Conservation (phyloP, 2,329 filamentous ascomycete species). For the Zymoseptoria pseudotritici region DNA sequence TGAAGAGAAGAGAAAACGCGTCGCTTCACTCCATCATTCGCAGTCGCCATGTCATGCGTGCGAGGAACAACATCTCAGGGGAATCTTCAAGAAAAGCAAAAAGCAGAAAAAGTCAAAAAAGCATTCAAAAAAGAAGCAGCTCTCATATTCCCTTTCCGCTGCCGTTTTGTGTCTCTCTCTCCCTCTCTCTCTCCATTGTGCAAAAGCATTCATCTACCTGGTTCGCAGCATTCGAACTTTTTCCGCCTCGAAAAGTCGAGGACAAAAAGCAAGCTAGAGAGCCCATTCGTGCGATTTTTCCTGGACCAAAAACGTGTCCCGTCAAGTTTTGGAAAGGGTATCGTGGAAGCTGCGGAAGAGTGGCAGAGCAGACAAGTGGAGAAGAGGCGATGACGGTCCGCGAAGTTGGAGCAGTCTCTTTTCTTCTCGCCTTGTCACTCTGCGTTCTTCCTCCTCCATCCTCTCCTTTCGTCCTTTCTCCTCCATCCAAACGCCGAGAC, state of each 20-base stretch:
- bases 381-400: not conserved
- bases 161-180: not conserved
- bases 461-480: constrained; percentile 1
- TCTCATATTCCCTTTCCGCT: not conserved
- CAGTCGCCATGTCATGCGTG: not conserved
- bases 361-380: not conserved
- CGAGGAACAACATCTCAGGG: not conserved
- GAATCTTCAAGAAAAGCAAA: not conserved
- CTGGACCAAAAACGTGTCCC: constrained; percentile 8
- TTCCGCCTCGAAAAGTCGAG: too few relatives aligned
- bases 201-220: not conserved
- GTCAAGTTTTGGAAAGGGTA: not conserved
- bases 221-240: not conserved
- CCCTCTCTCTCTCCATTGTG: not conserved
- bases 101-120: not conserved
- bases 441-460: not conserved
- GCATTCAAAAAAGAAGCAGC: not conserved
- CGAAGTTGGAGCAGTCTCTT: not conserved
- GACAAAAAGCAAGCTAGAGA: constrained; percentile 2
- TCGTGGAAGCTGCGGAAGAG: not conserved
- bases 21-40: not conserved
- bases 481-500: constrained; percentile 16
- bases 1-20: not conserved
- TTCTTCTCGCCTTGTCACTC: not conserved
- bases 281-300: constrained; percentile 4